Percentiles rank a stretch among this genome's conserved stretches.
These are phyloP conservation scores for Nemania sp. DNA, from an alignment of 2,329 filamentous ascomycete genomes.

Conservation along the genomic window DNA sequence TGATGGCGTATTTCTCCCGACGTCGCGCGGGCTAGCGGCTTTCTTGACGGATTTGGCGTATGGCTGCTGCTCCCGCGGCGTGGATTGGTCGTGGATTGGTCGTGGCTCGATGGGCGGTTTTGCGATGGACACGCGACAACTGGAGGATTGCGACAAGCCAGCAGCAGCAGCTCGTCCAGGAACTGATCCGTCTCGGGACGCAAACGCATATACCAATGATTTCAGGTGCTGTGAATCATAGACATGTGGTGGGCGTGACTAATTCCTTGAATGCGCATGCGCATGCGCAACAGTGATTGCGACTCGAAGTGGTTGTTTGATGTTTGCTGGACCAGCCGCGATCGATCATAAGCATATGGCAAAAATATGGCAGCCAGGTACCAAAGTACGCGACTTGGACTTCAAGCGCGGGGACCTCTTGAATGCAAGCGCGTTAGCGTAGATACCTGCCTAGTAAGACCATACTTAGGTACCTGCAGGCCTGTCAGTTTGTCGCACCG, in stretches of 20 bases:
- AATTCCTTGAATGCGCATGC: neutral
- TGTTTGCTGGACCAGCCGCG: neutral
- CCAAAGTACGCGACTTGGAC: conserved; percentile 28
- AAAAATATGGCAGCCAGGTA: neutral
- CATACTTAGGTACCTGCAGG: too few species aligned
- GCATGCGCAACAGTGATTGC: conserved; percentile 8
- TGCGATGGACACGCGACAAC: conserved; percentile 13
- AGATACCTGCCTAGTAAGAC: neutral
- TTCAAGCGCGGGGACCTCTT: conserved; percentile 23
- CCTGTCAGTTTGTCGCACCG: too few species aligned
- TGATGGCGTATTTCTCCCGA: conserved; percentile 50
- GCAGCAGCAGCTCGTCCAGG: conserved; percentile 15
- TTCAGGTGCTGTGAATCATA: conserved; percentile 16
- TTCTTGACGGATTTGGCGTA: neutral
- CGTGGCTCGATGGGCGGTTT: too few species aligned
- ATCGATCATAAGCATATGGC: neutral
- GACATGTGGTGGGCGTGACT: neutral
- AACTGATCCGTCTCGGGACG: conserved; percentile 14
- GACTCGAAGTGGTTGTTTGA: conserved; percentile 7
- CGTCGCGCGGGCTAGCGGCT: conserved; percentile 18
- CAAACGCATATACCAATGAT: conserved; percentile 13
- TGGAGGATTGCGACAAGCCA: conserved; percentile 23
- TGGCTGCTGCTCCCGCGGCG: neutral
- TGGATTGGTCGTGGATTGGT: neutral
- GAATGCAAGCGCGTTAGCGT: conserved; percentile 13